A percentile compares a stretch with the other conserved stretches of the same genome.
These are phyloP conservation scores for Tetracentron sinense DNA, from an alignment of 164 flowering plant species.

Conservation along the genomic window DNA sequence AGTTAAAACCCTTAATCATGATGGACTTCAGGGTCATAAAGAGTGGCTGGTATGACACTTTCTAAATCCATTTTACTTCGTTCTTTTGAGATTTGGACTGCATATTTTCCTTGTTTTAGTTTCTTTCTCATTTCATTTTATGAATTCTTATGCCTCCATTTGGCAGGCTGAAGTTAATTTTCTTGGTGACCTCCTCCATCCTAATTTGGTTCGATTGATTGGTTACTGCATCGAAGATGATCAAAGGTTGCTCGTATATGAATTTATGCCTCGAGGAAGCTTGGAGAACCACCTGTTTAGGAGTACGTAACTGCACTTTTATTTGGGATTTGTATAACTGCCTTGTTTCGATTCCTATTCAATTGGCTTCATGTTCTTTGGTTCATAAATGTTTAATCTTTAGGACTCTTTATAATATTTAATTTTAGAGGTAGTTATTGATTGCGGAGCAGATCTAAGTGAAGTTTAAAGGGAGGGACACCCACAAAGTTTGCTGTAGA, in stretches of 20 bases:
- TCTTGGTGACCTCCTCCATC: conserved; percentile 90
- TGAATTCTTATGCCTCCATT: neutral
- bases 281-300: conserved; percentile 94
- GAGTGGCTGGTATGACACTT: conserved; percentile 79
- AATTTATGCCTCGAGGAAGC: conserved; percentile 97
- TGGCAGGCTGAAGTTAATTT: conserved; percentile 92
- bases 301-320: conserved; percentile 46
- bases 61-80: neutral
- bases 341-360: neutral
- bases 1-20: conserved; percentile 92
- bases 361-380: neutral
- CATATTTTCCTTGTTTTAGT: neutral
- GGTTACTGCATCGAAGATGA: conserved; percentile 97
- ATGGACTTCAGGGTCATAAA: conserved; percentile 97
- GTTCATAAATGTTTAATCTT: neutral
- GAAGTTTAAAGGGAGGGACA: no score
- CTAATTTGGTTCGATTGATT: conserved; percentile 83
- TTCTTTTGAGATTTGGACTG: neutral
- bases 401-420: neutral
- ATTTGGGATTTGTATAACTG: neutral
- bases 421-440: neutral
- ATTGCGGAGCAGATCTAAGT: neutral
- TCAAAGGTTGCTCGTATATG: conserved; percentile 87
- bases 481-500: no score
- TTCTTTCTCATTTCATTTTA: neutral